Evolutionary conservation across 163 green algal genomes (phyloP).

Genomic region (Scenedesmus sp.): DNA sequence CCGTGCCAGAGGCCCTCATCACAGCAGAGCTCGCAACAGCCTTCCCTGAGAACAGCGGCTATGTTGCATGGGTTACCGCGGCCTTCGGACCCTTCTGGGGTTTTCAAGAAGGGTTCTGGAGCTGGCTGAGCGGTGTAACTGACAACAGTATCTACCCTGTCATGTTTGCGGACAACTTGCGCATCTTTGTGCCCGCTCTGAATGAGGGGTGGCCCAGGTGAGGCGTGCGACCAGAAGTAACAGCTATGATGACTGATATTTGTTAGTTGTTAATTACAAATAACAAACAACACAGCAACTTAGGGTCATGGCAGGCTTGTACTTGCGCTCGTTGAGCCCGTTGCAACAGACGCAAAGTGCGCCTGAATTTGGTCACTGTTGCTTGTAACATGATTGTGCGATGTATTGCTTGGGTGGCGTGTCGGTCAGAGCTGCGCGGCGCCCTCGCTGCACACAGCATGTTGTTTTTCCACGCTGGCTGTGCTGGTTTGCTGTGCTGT

Average conservation of each 20-base stretch:
- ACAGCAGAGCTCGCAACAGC: constrained; percentile 94
- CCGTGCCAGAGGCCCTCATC: constrained; percentile 95
- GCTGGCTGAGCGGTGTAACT: constrained; percentile 95
- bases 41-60: constrained; percentile 96
- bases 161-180: constrained; percentile 91
- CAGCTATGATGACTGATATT: background rate
- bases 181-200: constrained; percentile 81
- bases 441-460: background rate
- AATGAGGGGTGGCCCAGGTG: constrained; percentile 59
- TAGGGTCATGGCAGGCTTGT: background rate
- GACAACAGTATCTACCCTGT: constrained; percentile 98
- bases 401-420: too few relatives aligned
- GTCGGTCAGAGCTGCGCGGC: too few relatives aligned
- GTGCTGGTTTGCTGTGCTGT: background rate
- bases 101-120: constrained; percentile 97
- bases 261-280: too few relatives aligned
- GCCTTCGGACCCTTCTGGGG: constrained; percentile 98
- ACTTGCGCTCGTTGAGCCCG: background rate
- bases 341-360: background rate
- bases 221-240: background rate
- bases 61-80: constrained; percentile 97
- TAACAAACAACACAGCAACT: background rate
- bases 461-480: background rate
- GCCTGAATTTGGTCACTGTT: background rate
- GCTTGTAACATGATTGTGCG: background rate